Evolutionary conservation across 306 rosid genomes (phyloP).

Genomic region (Medicago truncatula): MtrunA17r5.0-ANR NC_053045.1:59166001-59166500

Average conservation of each 20-base stretch:
- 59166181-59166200: conserved; percentile 54
- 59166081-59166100: conserved; percentile 32
- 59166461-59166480: conserved; percentile 59
- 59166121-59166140: conserved; percentile 22
- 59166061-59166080: conserved; percentile 32
- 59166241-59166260: conserved; percentile 66
- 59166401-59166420: conserved; percentile 62
- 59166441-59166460: conserved; percentile 53
- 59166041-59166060: conserved; percentile 33
- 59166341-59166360: conserved; percentile 57
- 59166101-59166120: conserved; percentile 28
- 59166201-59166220: conserved; percentile 61
- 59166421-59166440: conserved; percentile 63
- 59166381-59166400: conserved; percentile 58
- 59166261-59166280: conserved; percentile 59
- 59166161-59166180: conserved; percentile 49
- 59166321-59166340: conserved; percentile 39
- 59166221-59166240: conserved; percentile 53
- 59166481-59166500: conserved; percentile 22
- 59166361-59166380: conserved; percentile 68
- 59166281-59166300: conserved; percentile 57
- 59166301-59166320: conserved; percentile 41
- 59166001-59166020: background rate
- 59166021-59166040: conserved; percentile 27
- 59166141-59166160: conserved; percentile 52